Percentiles rank a stretch among this genome's conserved stretches.
Conservation (phyloP, 2,329 filamentous ascomycete genomes). For the Lasiodiplodia sp. region DNA sequence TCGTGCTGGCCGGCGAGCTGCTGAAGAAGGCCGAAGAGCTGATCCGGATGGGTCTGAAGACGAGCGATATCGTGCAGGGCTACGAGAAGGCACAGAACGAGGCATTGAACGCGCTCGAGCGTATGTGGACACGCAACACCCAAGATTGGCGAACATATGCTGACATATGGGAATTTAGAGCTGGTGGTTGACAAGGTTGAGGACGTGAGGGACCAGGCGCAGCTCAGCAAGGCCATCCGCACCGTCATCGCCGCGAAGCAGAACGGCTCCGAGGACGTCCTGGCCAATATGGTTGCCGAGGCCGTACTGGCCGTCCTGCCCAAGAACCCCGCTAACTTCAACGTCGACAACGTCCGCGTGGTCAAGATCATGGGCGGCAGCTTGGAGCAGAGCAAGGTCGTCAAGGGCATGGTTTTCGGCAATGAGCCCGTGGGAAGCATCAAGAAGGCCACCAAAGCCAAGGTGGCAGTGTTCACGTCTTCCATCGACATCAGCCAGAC, state of each 20-base stretch:
- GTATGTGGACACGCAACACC: conserved; percentile 47
- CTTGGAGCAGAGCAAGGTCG: conserved; percentile 90
- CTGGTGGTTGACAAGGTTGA: conserved; percentile 90
- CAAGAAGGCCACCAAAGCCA: conserved; percentile 91
- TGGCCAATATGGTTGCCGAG: conserved; percentile 87
- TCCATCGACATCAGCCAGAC: conserved; percentile 95
- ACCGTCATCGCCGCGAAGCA: conserved; percentile 98
- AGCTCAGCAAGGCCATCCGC: conserved; percentile 92
- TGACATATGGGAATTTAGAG: conserved; percentile 55
- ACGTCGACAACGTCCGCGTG: conserved; percentile 97
- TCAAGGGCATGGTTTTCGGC: conserved; percentile 98
- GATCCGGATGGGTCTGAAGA: conserved; percentile 95
- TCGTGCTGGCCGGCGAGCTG: conserved; percentile 92
- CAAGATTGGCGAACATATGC: background rate
- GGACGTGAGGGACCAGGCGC: conserved; percentile 78
- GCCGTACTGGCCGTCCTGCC: conserved; percentile 85
- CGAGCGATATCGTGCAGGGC: conserved; percentile 94
- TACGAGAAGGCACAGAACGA: conserved; percentile 95
- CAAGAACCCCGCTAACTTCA: conserved; percentile 95
- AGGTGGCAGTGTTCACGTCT: conserved; percentile 93
- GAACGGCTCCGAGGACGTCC: conserved; percentile 87
- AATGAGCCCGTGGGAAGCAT: conserved; percentile 88
- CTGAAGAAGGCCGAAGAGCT: conserved; percentile 97
- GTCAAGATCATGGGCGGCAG: conserved; percentile 99
- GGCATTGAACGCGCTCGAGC: conserved; percentile 82